These are phyloP conservation scores for Cryptosporidium tyzzeri DNA, from an alignment of 169 alveolate species.

Conservation along the genomic window DNA sequence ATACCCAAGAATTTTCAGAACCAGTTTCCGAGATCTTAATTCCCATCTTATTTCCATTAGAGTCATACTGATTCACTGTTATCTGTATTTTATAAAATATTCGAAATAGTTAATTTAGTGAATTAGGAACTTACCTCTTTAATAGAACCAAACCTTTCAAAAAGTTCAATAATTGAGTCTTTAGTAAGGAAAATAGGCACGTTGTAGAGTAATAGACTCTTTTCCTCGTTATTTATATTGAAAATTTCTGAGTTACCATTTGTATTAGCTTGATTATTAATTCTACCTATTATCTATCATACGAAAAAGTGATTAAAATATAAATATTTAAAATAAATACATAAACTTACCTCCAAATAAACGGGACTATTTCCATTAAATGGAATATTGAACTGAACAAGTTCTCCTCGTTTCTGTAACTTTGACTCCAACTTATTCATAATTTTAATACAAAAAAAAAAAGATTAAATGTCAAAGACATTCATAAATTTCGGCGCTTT, in stretches of 20 bases:
- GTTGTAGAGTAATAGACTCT: conserved; percentile 6
- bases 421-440: conserved; percentile 3
- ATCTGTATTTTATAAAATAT: not conserved
- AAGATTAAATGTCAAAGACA: conserved; percentile 21
- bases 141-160: conserved; percentile 39
- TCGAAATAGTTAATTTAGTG: not conserved
- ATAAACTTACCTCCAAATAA: conserved; percentile 52
- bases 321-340: not conserved
- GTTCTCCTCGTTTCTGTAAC: conserved; percentile 21
- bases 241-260: not conserved
- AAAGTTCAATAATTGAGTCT: not conserved
- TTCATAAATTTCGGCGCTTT: not conserved
- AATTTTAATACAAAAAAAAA: not conserved
- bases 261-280: not conserved
- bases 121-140: conserved; percentile 45
- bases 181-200: conserved; percentile 21
- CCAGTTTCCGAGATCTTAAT: not conserved
- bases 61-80: not conserved
- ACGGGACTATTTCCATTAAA: conserved; percentile 21
- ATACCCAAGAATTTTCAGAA: conserved; percentile 27
- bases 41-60: not conserved
- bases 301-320: not conserved
- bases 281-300: conserved; percentile 59
- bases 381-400: conserved; percentile 37
- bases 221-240: conserved; percentile 11